Conservation (phyloP, 73 alveolate species). For the Uronychia binucleata region DNA sequence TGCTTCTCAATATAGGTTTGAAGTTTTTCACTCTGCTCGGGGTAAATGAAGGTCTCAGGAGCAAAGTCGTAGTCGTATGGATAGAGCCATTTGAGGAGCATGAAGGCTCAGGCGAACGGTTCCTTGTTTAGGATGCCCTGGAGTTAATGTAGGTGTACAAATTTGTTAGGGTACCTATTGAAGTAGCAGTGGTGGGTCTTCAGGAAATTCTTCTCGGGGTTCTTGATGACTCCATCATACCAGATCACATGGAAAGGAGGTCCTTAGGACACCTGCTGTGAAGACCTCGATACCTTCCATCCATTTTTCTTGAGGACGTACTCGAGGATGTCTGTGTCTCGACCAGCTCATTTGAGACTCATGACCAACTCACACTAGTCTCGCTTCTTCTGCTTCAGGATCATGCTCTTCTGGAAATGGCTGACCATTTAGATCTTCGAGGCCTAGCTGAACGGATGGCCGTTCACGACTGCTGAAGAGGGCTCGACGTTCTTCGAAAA, state of each 20-base stretch:
- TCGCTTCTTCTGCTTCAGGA: neutral
- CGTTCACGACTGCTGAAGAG: neutral
- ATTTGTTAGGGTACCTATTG: neutral
- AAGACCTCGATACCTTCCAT: neutral
- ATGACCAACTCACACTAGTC: neutral
- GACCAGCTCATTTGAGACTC: neutral
- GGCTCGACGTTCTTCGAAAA: neutral
- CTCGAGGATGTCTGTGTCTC: conserved; percentile 1
- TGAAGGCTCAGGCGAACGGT: neutral
- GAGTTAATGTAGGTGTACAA: too few relatives aligned
- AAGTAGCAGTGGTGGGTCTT: neutral
- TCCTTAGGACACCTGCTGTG: neutral
- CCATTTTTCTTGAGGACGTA: neutral
- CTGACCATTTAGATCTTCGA: neutral
- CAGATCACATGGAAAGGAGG: neutral
- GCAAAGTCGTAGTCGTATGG: conserved; percentile 13
- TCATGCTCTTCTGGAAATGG: neutral
- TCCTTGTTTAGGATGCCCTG: neutral
- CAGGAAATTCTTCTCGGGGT: neutral
- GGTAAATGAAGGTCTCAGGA: conserved; percentile 13
- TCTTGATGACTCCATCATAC: neutral
- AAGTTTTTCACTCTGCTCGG: too few relatives aligned
- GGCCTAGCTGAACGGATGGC: neutral
- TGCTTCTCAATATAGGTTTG: too few relatives aligned
- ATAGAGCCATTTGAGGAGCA: neutral